Conservation (phyloP, 345 rosid species). For the Pistacia vera region DNA sequence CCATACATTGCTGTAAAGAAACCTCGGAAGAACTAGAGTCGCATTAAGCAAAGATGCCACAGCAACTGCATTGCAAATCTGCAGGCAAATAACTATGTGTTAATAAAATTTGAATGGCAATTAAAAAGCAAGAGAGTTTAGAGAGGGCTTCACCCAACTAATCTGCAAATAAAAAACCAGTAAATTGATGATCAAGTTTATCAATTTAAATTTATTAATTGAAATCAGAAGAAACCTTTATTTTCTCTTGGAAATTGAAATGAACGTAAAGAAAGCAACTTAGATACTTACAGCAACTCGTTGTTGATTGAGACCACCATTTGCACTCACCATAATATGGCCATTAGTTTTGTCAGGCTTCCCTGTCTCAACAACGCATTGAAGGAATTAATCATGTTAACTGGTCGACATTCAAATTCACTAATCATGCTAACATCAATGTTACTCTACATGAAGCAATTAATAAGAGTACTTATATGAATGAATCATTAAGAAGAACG, state of each 20-base stretch:
- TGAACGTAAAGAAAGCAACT: constrained; percentile 6
- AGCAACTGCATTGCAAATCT: constrained; percentile 86
- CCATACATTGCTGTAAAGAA: constrained; percentile 98
- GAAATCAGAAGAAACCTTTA: background rate
- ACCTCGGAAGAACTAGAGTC: constrained; percentile 74
- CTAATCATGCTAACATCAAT: no score
- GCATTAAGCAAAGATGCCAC: constrained; percentile 83
- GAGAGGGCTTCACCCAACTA: background rate
- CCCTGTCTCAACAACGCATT: constrained; percentile 35
- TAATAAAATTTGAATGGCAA: constrained; percentile 6
- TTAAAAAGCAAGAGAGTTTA: background rate
- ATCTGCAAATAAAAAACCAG: background rate
- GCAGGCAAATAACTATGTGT: constrained; percentile 25
- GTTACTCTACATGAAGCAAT: background rate
- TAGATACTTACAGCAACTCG: constrained; percentile 81
- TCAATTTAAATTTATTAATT: background rate
- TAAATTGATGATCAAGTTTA: background rate
- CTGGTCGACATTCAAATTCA: background rate
- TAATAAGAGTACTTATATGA: background rate
- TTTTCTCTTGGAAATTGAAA: constrained; percentile 6
- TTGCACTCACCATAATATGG: constrained; percentile 79
- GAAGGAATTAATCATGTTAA: constrained; percentile 11
- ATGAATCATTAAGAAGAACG: background rate
- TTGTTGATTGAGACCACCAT: constrained; percentile 96
- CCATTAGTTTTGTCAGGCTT: constrained; percentile 55